Conservation (phyloP, 2,329 filamentous ascomycete species). For the Xylaria sp. region DNA sequence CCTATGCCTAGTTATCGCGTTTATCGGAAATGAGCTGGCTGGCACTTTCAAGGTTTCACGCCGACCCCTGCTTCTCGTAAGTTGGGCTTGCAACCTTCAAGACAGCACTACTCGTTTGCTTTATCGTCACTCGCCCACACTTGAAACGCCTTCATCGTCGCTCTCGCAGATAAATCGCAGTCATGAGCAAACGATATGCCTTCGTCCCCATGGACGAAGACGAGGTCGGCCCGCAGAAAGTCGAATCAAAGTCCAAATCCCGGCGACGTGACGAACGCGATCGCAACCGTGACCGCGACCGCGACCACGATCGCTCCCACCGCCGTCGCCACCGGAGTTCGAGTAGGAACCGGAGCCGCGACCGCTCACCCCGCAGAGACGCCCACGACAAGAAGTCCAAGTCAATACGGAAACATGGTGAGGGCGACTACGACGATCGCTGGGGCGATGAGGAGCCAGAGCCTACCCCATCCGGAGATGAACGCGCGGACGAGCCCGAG, state of each 20-base stretch:
- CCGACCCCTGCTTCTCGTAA: not conserved
- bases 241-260: constrained; percentile 57
- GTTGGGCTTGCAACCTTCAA: not conserved
- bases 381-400: constrained; percentile 50
- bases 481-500: constrained; percentile 64
- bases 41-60: not conserved
- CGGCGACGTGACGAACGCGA: constrained; percentile 40
- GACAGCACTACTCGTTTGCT: not conserved
- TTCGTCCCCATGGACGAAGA: constrained; percentile 74
- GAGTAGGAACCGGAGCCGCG: constrained; percentile 42
- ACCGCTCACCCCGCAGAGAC: constrained; percentile 47
- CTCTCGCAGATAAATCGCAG: not conserved
- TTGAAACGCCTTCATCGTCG: not conserved
- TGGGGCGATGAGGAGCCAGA: constrained; percentile 82
- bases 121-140: not conserved
- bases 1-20: not conserved
- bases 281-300: constrained; percentile 20
- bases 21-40: not conserved
- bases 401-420: constrained; percentile 55
- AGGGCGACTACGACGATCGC: constrained; percentile 74
- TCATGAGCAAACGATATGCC: constrained; percentile 70
- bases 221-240: constrained; percentile 65
- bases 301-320: constrained; percentile 19
- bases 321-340: constrained; percentile 37
- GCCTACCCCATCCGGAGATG: constrained; percentile 58